phyloP scores from a whole-genome alignment of 78 protist species.

The Guillardia theta region DNA sequence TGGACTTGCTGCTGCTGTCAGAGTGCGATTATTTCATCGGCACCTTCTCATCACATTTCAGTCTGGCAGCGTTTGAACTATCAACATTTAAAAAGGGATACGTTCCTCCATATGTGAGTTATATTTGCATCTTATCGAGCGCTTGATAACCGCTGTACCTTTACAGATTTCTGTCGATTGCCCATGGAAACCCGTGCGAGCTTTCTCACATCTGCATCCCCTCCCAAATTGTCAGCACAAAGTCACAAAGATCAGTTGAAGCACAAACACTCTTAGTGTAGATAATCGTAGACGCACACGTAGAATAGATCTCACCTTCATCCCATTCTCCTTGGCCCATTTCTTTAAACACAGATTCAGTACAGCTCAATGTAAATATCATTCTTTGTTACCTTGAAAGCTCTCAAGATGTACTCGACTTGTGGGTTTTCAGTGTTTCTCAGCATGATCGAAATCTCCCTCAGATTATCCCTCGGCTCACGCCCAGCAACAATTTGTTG shows the following conservation, averaged over 20 bases:
- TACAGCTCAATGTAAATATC: not conserved
- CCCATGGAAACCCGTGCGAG: not conserved
- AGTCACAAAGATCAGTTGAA: not conserved
- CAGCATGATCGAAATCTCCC: conserved; percentile 63
- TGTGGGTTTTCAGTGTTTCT: conserved; percentile 49
- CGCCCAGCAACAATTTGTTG: conserved; percentile 65
- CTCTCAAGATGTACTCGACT: not conserved
- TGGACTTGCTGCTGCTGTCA: not conserved
- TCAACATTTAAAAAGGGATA: not conserved
- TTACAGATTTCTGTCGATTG: not conserved
- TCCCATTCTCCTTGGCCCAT: conserved; percentile 50
- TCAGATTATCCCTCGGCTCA: conserved; percentile 56
- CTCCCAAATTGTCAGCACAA: not conserved
- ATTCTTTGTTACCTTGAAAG: not conserved
- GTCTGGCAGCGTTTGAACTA: not conserved
- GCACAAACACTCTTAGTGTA: not conserved
- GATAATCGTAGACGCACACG: not conserved
- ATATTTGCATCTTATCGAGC: not conserved
- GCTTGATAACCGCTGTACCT: not conserved
- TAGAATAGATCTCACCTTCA: not conserved
- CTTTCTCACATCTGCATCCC: not conserved
- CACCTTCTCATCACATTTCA: not conserved
- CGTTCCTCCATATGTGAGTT: not conserved
- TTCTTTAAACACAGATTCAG: not conserved
- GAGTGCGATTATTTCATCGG: not conserved